Evolutionary conservation across 2,329 filamentous ascomycete species (phyloP).

Genomic region (Coleophoma cylindrospora): DNA sequence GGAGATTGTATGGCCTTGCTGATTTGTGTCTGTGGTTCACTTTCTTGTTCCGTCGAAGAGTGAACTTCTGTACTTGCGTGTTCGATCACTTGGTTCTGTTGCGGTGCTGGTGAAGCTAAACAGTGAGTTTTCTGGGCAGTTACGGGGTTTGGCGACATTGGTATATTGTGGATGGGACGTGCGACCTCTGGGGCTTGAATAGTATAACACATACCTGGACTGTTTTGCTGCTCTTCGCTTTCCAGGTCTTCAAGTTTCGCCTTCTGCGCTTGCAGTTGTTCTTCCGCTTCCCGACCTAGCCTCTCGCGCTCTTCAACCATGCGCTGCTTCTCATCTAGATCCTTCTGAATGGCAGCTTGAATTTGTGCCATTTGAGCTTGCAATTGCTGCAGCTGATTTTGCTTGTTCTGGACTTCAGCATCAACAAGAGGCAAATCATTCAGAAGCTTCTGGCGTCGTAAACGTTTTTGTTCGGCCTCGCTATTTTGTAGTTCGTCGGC

Average conservation of each 20-base stretch:
- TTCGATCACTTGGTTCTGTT: neutral
- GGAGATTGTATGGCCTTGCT: too few species aligned
- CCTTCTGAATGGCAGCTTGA: constrained; percentile 23
- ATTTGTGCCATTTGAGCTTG: constrained; percentile 23
- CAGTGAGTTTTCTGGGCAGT: constrained; percentile 11
- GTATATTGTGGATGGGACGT: too few species aligned
- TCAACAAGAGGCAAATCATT: constrained; percentile 25
- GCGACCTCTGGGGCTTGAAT: neutral
- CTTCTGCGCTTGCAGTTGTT: constrained; percentile 26
- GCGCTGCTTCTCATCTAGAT: constrained; percentile 25
- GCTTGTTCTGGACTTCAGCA: constrained; percentile 24
- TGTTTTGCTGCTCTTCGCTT: constrained; percentile 15
- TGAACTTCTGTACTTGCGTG: neutral
- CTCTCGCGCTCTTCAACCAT: constrained; percentile 27
- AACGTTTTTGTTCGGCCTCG: constrained; percentile 22
- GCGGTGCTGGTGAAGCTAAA: neutral
- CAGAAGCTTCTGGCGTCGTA: constrained; percentile 25
- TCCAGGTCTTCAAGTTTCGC: constrained; percentile 25
- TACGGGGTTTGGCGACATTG: too few species aligned
- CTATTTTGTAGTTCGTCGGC: constrained; percentile 15
- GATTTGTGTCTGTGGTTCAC: too few species aligned
- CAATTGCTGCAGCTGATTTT: constrained; percentile 22
- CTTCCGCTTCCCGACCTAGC: constrained; percentile 27
- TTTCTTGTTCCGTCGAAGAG: too few species aligned
- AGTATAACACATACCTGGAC: constrained; percentile 14